Base-by-base conservation (phyloP, 768 basidiomycete genomes). In the Serpula lacrymans region DNA sequence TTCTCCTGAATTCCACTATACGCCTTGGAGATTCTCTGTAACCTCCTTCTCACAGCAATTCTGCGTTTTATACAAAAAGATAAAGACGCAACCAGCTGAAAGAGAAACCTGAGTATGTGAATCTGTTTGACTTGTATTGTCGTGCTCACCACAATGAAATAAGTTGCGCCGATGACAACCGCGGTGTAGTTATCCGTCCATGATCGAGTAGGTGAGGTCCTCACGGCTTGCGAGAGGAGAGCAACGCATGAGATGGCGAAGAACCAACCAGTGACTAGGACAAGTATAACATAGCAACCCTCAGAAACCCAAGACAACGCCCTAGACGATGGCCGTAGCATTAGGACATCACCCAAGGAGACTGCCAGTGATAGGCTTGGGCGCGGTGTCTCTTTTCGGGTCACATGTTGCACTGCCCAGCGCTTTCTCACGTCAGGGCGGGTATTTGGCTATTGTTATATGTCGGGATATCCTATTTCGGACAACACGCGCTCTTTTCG, bases 201-300 rank as follows among this genome's bases (percentile, higher is more conserved):
- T 8, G 74, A 68, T 45, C 60, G 64, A 31, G 57, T 63, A 2
- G 74, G 74, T 2, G 83, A 70, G 0, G 78, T 84, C 37, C 85
- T 72, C 14, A 85, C 78, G 0, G 86, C 84, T 55, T 89, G 86
- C 0, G 80, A 77, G 37, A 88, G 71, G 39, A 88, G 65, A 0
- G 78, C 74, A 2, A 75, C 62, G 49, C 78, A 81, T 5, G 84
- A 87, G 14, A 87, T 66, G 22, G 78, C 77, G 26, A 75, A 64
- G 32, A 80, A 74, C 30, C 76, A 73, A 17, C 71, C 62, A 5
- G 73, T 70, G 29, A 73, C 42, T 26, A 81, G 56, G 7, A 79
- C 59, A 20, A 83, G 62, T 29, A 78, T 49, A 21, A 59, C 65
- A 68, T 86, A 84, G 46, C 70, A 69, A 31, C 70, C 49, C 45